Conservation (phyloP, 129 eudicot genomes). For the Centaurea solstitialis region DNA sequence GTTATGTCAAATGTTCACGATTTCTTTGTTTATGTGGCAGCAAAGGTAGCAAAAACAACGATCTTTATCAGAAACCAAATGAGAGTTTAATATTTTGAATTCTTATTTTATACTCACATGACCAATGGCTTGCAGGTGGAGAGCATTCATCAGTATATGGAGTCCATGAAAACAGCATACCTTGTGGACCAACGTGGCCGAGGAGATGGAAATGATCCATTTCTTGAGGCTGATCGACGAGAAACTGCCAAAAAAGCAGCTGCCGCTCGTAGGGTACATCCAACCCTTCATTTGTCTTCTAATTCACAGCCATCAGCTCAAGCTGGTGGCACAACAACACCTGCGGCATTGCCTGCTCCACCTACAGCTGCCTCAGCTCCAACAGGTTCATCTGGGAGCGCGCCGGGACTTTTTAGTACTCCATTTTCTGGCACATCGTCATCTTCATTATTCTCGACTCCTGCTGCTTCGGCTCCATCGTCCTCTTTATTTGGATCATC, state of each 20-base stretch:
- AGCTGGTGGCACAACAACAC: conserved; percentile 58
- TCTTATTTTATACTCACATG: not conserved
- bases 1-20: conserved; percentile 90
- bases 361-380: conserved; percentile 45
- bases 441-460: conserved; percentile 70
- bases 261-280: conserved; percentile 90
- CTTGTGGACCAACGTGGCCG: conserved; percentile 90
- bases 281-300: conserved; percentile 82
- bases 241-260: conserved; percentile 92
- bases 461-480: conserved; percentile 56
- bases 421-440: conserved; percentile 61
- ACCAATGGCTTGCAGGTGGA: conserved; percentile 65
- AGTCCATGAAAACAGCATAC: conserved; percentile 95
- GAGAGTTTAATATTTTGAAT: not conserved
- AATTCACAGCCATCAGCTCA: conserved; percentile 74
- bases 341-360: conserved; percentile 52
- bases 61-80: not conserved
- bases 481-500: conserved; percentile 52
- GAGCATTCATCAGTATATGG: conserved; percentile 95
- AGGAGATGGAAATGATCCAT: conserved; percentile 83
- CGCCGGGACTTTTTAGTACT: conserved; percentile 55
- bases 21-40: conserved; percentile 95
- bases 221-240: conserved; percentile 94
- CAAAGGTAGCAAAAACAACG: conserved; percentile 57
- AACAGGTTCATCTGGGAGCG: conserved; percentile 54